Evolutionary conservation across 176 grass and related monocot genomes (phyloP), one percentile per base, ranked within the genome.

Genomic region (Carex parvula): DNA sequence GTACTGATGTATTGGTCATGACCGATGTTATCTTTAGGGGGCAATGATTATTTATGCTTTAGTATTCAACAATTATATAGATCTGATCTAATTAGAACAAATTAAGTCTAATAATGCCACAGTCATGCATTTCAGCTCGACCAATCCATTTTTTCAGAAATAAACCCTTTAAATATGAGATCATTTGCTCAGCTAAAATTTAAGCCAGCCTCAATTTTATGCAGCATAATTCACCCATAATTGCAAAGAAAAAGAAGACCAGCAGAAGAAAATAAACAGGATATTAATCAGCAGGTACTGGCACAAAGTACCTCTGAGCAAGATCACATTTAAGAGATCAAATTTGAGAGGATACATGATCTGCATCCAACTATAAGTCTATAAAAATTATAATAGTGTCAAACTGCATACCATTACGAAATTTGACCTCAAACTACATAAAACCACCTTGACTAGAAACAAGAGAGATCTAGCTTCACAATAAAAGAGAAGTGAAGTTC

Each of bases 401-500:
- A 1, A 46, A 71, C 39, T 73, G 4, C 70, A 24, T 48, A 50
- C 0, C 21, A 3, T 24, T 56, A 55, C 9, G 6, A 57, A 32
- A 77, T 77, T 77, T 14, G 15, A 55, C 21, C 21, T 55, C 56
- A 6, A 55, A 53, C 13, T 77, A 77, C 73, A 53, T 26, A 11
- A 75, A 52, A 75, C 16, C 46, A 75, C 70, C 42, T 75, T 2
- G 5, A 53, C 20, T 16, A 14, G 21, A 56, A 77, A 15, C 24
- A 77, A 32, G 24, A 55, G 48, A 56, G 13, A 56, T 56, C 24
- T 18, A 56, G 33, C 73, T 77, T 77, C 73, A 56, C 48, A 77
- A 77, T 17, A 77, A 55, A 56, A 77, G 71, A 77, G 73, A 77
- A 77, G 50, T 56, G 26, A 56, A 77, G 50, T 17, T 77, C 50